Base-by-base conservation (phyloP, 768 basidiomycete species). In the Podaxis carcinomalis region DNA sequence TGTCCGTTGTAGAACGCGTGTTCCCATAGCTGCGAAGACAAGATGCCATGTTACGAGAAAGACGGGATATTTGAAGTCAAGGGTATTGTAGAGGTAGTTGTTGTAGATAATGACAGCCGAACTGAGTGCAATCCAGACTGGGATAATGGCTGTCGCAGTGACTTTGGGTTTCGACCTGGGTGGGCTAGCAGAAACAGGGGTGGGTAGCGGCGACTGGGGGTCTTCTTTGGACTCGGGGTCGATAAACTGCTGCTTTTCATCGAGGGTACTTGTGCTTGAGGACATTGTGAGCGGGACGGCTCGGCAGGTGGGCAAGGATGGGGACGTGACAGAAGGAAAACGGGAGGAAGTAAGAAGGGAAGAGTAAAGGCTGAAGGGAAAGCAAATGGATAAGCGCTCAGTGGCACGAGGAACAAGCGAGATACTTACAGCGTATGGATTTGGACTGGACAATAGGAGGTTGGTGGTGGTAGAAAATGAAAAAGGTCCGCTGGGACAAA, bases 101-200 rank as follows among this genome's bases (percentile, higher is more conserved):
- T 97, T 97, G 85, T 98, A 97, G 62, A 97, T 86, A 76, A 98
- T 98, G 71, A 98, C 95, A 6, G 85, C 72, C 25, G 93, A 93
- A 65, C 88, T 90, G 66, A 96, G 88, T 19, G 85, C 76, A 68
- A 97, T 98, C 96, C 96, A 98, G 59, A 96, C 77, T 27, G 93
- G 95, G 59, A 97, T 92, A 68, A 95, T 91, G 59, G 81, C 75
- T 0, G 85, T 69, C 0, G 90, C 81, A 11, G 90, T 82, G 28
- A 90, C 73, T 68, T 81, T 84, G n/a, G 77, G 65, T 57, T 83
- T 84, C 21, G 82, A 57, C 64, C 68, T 73, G 10, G 69, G 67
- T 42, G 51, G 62, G 50, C 66, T 64, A 5, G 68, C 72, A 0
- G 83, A 78, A 49, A 77, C 81, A 35, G 88, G 88, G 0, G 83